Evolutionary conservation across 192 early-diverging fungal species (phyloP).

Genomic region (Linnemannia schmuckeri): DNA sequence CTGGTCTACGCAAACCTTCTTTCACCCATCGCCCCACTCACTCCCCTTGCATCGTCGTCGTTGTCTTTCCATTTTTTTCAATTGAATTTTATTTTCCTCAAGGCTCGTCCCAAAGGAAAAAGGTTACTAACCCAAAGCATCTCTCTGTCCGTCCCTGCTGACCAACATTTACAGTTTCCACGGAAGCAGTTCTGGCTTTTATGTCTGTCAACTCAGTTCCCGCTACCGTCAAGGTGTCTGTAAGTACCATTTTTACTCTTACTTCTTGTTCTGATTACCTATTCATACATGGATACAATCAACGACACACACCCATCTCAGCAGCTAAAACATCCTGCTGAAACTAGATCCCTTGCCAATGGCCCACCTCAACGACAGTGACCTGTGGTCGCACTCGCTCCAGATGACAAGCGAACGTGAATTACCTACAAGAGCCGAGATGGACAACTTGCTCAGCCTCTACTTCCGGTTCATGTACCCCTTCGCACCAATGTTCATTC

Average conservation of each 20-base stretch:
- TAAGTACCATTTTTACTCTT: background rate
- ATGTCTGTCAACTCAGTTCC: conserved; percentile 72
- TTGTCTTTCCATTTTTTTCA: background rate
- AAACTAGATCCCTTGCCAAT: conserved; percentile 16
- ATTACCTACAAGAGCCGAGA: conserved; percentile 69
- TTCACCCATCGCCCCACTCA: background rate
- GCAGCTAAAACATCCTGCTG: no score
- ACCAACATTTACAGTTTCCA: conserved; percentile 61
- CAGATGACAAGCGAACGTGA: conserved; percentile 27
- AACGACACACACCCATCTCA: background rate
- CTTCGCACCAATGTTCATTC: conserved; percentile 72
- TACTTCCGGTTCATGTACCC: conserved; percentile 78
- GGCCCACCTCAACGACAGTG: conserved; percentile 22
- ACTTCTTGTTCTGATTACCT: background rate
- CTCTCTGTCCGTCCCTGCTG: background rate
- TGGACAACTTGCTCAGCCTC: conserved; percentile 64
- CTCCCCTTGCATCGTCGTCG: background rate
- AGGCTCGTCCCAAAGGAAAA: background rate
- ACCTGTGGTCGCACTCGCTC: conserved; percentile 19
- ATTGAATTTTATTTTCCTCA: background rate
- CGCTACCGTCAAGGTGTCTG: conserved; percentile 59
- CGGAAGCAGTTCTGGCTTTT: conserved; percentile 77
- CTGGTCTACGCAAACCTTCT: background rate
- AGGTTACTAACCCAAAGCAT: background rate
- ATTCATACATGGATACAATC: background rate